These are phyloP conservation scores for Claviceps lovelessii DNA, from an alignment of 2,329 filamentous ascomycete genomes.

Conservation along the genomic window DNA sequence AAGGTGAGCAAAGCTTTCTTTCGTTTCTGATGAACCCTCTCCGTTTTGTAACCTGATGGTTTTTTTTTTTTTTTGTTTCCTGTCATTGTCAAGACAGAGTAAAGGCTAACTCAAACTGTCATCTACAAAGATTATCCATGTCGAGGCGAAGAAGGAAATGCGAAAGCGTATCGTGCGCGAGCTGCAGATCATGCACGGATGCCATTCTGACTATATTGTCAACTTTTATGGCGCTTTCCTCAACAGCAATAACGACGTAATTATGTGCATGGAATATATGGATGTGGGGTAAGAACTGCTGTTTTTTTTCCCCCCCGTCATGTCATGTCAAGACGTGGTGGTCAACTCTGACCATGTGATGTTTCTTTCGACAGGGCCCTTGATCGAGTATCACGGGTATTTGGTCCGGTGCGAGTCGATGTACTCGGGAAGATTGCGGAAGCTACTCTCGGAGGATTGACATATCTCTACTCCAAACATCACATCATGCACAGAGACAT, in stretches of 20 bases:
- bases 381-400: conserved; percentile 85
- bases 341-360: neutral
- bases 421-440: conserved; percentile 96
- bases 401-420: conserved; percentile 88
- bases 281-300: conserved; percentile 72
- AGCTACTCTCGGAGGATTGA: conserved; percentile 80
- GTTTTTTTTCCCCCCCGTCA: neutral
- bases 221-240: conserved; percentile 96
- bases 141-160: conserved; percentile 94
- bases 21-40: neutral
- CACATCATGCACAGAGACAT: conserved; percentile 99
- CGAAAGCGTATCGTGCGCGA: conserved; percentile 94
- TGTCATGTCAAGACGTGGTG: neutral
- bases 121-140: conserved; percentile 74
- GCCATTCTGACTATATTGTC: conserved; percentile 92
- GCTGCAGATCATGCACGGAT: conserved; percentile 95
- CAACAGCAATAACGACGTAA: conserved; percentile 92
- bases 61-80: neutral
- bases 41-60: neutral
- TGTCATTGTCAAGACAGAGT: neutral
- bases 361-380: conserved; percentile 48
- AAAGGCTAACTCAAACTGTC: conserved; percentile 6
- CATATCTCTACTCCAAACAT: conserved; percentile 88
- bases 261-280: conserved; percentile 99
- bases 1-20: conserved; percentile 47